Evolutionary conservation across 2,329 filamentous ascomycete genomes (phyloP).

Genomic region (Penicillium sp.): DNA sequence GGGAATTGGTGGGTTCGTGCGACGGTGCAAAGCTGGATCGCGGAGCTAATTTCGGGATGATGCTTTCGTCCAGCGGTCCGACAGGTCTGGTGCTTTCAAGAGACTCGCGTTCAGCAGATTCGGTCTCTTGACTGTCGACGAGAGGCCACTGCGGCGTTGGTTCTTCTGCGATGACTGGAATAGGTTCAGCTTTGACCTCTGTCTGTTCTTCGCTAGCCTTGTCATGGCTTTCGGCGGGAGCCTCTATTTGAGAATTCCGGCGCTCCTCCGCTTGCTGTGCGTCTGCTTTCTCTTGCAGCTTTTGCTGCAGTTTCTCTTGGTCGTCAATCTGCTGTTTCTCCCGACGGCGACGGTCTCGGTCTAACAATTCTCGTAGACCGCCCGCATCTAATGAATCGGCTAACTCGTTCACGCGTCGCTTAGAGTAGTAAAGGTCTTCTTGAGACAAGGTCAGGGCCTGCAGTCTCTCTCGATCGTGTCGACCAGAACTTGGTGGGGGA

Average conservation of each 20-base stretch:
- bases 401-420: slow-evolving; percentile 59
- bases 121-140: slow-evolving; percentile 1
- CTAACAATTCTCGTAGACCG: slow-evolving; percentile 80
- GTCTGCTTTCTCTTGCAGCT: slow-evolving; percentile 44
- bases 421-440: slow-evolving; percentile 53
- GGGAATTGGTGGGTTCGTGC: slow-evolving; percentile 32
- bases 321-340: slow-evolving; percentile 70
- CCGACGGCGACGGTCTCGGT: slow-evolving; percentile 73
- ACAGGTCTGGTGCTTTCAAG: slow-evolving; percentile 30
- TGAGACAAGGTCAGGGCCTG: slow-evolving; percentile 54
- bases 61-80: slow-evolving; percentile 33
- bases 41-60: slow-evolving; percentile 24
- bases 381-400: slow-evolving; percentile 81
- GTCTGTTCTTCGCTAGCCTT: too few relatives aligned
- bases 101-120: slow-evolving; percentile 21
- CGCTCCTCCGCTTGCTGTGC: slow-evolving; percentile 52
- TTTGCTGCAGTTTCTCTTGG: slow-evolving; percentile 54
- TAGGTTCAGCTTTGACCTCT: slow-evolving; percentile 1
- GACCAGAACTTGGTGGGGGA: slow-evolving; percentile 45
- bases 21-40: slow-evolving; percentile 32
- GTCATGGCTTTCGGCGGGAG: neutral
- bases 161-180: neutral
- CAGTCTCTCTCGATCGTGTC: slow-evolving; percentile 45
- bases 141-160: neutral
- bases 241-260: slow-evolving; percentile 23